Conservation (phyloP, 148 eudicot species). For the Fagopyrum tataricum region DNA sequence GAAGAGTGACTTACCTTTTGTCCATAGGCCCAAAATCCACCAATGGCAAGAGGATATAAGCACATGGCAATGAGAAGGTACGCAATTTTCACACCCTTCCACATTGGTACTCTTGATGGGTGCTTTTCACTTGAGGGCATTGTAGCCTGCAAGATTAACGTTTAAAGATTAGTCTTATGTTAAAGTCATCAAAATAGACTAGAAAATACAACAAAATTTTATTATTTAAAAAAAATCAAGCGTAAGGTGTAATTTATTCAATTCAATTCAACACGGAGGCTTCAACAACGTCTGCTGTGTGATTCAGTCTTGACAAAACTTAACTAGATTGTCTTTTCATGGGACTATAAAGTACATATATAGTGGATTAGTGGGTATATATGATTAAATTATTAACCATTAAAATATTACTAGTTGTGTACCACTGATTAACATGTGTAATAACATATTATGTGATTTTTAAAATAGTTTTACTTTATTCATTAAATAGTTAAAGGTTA, state of each 20-base stretch:
- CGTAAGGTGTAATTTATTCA: not conserved
- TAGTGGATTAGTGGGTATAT: too few relatives aligned
- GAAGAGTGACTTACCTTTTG: slow-evolving; percentile 29
- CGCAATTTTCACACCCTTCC: slow-evolving; percentile 70
- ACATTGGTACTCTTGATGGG: slow-evolving; percentile 85
- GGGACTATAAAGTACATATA: not conserved
- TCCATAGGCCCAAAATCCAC: slow-evolving; percentile 92
- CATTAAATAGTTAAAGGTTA: too few relatives aligned
- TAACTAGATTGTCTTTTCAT: not conserved
- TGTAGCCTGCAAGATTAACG: slow-evolving; percentile 42
- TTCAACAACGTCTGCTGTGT: slow-evolving; percentile 11
- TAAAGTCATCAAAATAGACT: not conserved
- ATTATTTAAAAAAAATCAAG: too few relatives aligned
- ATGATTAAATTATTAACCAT: too few relatives aligned
- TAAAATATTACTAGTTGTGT: too few relatives aligned
- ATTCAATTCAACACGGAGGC: not conserved
- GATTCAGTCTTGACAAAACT: not conserved
- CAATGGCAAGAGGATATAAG: slow-evolving; percentile 73
- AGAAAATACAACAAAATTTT: not conserved
- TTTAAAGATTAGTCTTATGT: not conserved
- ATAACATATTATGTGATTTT: too few relatives aligned
- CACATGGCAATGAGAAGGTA: slow-evolving; percentile 61
- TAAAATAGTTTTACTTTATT: too few relatives aligned
- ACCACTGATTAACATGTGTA: too few relatives aligned
- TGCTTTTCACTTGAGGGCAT: slow-evolving; percentile 90